Evolutionary conservation across 139 green algal genomes (phyloP).

Genomic region (Chlorella sp.): DNA sequence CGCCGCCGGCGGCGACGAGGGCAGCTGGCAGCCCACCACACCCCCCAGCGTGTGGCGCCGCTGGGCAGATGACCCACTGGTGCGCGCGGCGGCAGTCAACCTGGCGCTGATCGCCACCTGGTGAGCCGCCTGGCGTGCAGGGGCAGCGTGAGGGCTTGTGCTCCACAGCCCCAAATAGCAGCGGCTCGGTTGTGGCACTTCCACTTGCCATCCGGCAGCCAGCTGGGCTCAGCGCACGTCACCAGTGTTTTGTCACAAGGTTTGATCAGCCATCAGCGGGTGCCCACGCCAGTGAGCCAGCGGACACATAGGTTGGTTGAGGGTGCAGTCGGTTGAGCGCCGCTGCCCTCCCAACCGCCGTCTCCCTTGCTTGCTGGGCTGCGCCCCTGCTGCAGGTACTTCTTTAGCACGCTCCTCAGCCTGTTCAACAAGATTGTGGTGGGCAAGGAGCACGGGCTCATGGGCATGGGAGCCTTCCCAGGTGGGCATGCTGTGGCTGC

Average conservation of each 20-base stretch:
- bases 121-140: background rate
- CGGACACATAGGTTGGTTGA: too few species aligned
- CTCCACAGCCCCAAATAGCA: too few species aligned
- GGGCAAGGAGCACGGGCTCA: conserved; percentile 70
- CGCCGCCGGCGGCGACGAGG: background rate
- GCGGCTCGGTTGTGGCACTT: too few species aligned
- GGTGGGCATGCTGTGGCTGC: conserved; percentile 46
- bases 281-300: too few species aligned
- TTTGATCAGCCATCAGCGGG: too few species aligned
- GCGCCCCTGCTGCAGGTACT: conserved; percentile 70
- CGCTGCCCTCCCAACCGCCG: background rate
- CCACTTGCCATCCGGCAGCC: too few species aligned
- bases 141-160: too few species aligned
- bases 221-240: too few species aligned
- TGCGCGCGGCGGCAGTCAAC: conserved; percentile 25
- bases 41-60: background rate
- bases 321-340: background rate
- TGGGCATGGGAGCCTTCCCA: conserved; percentile 79
- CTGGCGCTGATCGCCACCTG: conserved; percentile 37
- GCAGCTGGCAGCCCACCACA: background rate
- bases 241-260: too few species aligned
- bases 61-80: background rate
- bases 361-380: background rate
- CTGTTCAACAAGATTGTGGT: conserved; percentile 85
- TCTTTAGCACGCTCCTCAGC: conserved; percentile 79